These are phyloP conservation scores for Ceratobasidium sp. DNA, from an alignment of 1,284 basidiomycete species.

Conservation along the genomic window DNA sequence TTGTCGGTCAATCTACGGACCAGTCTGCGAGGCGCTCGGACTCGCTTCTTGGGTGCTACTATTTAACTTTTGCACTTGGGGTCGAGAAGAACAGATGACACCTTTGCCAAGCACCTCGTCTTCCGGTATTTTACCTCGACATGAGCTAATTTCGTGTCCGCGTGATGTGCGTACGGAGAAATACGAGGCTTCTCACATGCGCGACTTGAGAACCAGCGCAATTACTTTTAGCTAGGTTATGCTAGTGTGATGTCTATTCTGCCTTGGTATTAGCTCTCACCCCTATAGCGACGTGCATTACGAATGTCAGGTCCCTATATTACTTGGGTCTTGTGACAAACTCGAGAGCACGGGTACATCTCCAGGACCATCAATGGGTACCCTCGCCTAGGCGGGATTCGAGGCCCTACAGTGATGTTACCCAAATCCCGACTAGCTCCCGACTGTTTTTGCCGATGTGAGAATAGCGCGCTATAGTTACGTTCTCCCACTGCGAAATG, in stretches of 20 bases:
- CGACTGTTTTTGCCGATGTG: constrained; percentile 31
- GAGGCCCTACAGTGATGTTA: neutral
- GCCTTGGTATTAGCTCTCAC: neutral
- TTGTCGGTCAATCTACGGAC: constrained; percentile 37
- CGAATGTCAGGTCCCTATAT: neutral
- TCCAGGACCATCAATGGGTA: neutral
- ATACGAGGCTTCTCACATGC: neutral
- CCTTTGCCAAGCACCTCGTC: constrained; percentile 27
- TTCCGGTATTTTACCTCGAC: constrained; percentile 19
- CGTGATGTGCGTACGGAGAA: constrained; percentile 33
- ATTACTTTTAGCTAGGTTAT: neutral
- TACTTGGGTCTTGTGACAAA: neutral
- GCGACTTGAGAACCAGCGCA: neutral
- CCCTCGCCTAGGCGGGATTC: constrained; percentile 2
- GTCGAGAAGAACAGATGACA: constrained; percentile 25
- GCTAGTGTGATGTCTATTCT: neutral
- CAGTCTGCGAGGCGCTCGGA: neutral
- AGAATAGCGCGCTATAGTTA: neutral
- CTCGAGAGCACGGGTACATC: neutral
- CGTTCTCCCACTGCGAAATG: constrained; percentile 31
- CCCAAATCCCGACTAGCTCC: constrained; percentile 29
- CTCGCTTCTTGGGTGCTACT: neutral
- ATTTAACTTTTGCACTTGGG: neutral
- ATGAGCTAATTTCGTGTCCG: neutral
- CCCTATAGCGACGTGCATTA: neutral